These are phyloP conservation scores for Dacryopinax primogenitus DNA, from an alignment of 768 basidiomycete species.

Conservation along the genomic window DNA sequence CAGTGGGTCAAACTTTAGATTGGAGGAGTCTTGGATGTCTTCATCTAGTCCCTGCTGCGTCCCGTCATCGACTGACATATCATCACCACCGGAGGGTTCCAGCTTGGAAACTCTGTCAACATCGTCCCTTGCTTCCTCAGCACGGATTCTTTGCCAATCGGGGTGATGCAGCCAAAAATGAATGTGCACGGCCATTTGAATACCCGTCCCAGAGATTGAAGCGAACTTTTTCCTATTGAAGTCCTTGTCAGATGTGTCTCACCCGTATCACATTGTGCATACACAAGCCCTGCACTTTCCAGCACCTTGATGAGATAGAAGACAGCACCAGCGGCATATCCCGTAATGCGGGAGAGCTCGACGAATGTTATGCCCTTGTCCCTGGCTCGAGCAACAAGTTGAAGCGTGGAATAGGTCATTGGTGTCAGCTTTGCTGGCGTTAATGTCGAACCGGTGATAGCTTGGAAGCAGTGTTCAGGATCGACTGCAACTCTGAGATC, in stretches of 20 bases:
- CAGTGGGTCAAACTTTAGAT: slow-evolving; percentile 54
- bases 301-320: slow-evolving; percentile 75
- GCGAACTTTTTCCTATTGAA: slow-evolving; percentile 19
- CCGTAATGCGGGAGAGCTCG: slow-evolving; percentile 59
- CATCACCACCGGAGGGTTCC: not conserved
- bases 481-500: slow-evolving; percentile 61
- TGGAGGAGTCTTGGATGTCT: slow-evolving; percentile 19
- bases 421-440: slow-evolving; percentile 71
- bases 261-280: slow-evolving; percentile 21
- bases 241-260: not conserved
- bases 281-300: slow-evolving; percentile 61
- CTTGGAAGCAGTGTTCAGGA: slow-evolving; percentile 57
- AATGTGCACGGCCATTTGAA: slow-evolving; percentile 70
- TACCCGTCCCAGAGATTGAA: slow-evolving; percentile 16
- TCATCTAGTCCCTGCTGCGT: slow-evolving; percentile 25
- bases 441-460: slow-evolving; percentile 56
- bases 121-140: slow-evolving; percentile 42
- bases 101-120: not conserved
- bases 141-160: slow-evolving; percentile 23
- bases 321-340: slow-evolving; percentile 80
- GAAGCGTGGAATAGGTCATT: slow-evolving; percentile 73
- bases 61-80: not conserved
- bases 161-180: slow-evolving; percentile 68
- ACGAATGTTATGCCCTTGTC: slow-evolving; percentile 67
- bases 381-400: slow-evolving; percentile 70